Base-by-base conservation (phyloP, 176 grass and related monocot species). In the Leersia perrieri region DNA sequence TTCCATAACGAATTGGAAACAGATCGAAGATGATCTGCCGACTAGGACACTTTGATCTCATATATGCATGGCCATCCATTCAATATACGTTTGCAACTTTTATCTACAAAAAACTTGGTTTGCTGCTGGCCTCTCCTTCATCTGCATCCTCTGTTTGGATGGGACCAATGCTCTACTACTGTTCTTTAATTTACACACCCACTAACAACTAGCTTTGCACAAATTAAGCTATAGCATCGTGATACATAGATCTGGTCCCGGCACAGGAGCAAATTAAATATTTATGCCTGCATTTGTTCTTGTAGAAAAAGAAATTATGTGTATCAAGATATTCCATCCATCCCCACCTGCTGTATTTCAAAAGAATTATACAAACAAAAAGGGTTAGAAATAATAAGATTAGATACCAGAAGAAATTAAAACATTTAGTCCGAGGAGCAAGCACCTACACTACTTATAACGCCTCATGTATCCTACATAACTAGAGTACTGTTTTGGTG, bases 41-140 rank as follows among this genome's bases (percentile, higher is more conserved):
- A 64, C 57, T 18, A 44, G 41, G 44, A 73, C 28, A 29, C 70
- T 81, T 9, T 9, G 28, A 11, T 62, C 22, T 29, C 22, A 51
- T 53, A 5, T 53, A n/a, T 53, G 49, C 49, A 53, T 47, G 69
- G 39, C 80, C 69, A 73, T 35, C 57, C 57, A 73, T 63, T 64
- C 14, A 30, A 18, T 63, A 45, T 49, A 65, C 29, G 11, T 16
- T 47, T 42, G 25, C 78, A 32, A 10, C 15, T 32, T 41, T 42
- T 81, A 22, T 30, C 11, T 70, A 32, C 3, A 29, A 53, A 31
- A 44, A 53, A 53, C 49, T 9, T 0, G 11, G 40, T 33, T 33
- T 63, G 28, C 22, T 63, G 68, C 68, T 33, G n/a, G 79, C 79
- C 36, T 63, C 68, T 61, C 67, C 67, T 81, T 81, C 27, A n/a